These are phyloP conservation scores for Calocybe gambosa DNA, from an alignment of 1,284 basidiomycete species.

Conservation along the genomic window DNA sequence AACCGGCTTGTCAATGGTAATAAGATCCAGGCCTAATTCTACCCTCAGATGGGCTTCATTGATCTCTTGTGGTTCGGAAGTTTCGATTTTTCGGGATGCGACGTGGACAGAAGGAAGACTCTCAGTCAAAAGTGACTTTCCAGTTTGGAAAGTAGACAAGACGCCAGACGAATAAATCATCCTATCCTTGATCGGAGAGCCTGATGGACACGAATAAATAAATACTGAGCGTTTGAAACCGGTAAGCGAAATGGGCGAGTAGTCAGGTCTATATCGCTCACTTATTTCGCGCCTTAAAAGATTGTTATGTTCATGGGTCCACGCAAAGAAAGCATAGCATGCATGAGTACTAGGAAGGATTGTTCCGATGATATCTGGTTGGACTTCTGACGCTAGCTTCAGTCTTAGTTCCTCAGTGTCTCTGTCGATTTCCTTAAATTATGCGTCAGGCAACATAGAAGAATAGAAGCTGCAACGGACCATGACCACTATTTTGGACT, in stretches of 20 bases:
- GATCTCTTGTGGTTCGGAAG: slow-evolving; percentile 72
- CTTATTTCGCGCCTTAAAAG: slow-evolving; percentile 49
- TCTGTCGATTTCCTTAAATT: slow-evolving; percentile 52
- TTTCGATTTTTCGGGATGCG: slow-evolving; percentile 67
- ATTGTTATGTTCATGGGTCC: slow-evolving; percentile 43
- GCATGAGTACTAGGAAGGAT: slow-evolving; percentile 49
- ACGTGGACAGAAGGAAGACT: slow-evolving; percentile 35
- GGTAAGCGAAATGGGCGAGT: neutral
- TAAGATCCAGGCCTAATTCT: slow-evolving; percentile 41
- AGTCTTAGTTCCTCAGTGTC: slow-evolving; percentile 51
- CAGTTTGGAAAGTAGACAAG: slow-evolving; percentile 48
- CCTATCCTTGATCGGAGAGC: slow-evolving; percentile 73
- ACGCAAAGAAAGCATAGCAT: slow-evolving; percentile 73
- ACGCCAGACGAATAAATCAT: slow-evolving; percentile 83
- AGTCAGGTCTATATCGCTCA: slow-evolving; percentile 23
- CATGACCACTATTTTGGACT: slow-evolving; percentile 53
- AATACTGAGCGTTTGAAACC: slow-evolving; percentile 46
- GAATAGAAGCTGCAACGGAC: slow-evolving; percentile 36
- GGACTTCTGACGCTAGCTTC: slow-evolving; percentile 30
- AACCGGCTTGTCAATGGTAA: slow-evolving; percentile 5
- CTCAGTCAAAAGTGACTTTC: slow-evolving; percentile 44
- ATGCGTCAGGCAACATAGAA: slow-evolving; percentile 1
- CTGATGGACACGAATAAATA: slow-evolving; percentile 82
- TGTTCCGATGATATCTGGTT: slow-evolving; percentile 38
- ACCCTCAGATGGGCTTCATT: slow-evolving; percentile 54